Evolutionary conservation across 305 asterid species (phyloP), one percentile per base, ranked within the genome.

Genomic region (Caryopteris hybrid): DNA sequence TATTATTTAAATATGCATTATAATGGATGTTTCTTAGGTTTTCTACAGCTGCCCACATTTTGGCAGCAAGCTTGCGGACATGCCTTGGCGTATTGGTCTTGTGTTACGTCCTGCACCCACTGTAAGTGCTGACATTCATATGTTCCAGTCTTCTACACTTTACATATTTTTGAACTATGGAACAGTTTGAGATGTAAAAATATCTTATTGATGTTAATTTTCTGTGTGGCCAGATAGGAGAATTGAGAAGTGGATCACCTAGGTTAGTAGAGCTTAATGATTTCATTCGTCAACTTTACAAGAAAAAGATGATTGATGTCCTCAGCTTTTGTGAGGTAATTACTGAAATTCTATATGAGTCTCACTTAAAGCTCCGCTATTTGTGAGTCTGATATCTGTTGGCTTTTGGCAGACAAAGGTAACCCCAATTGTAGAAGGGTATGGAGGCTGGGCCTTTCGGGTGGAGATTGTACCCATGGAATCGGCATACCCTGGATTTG

Each of bases 11-110:
- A 65, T 65, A 51, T 70, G 62, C 52, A n/a, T n/a, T n/a, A n/a
- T n/a, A n/a, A n/a, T n/a, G n/a, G n/a, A n/a, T n/a, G n/a, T n/a
- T n/a, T 66, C 79, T 74, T 83, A 94, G 99, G 87, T 91, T 70
- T 94, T 94, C 86, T 94, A 94, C 68, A 91, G 99, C 73, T 91
- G 99, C 75, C 99, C 99, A 2, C 99, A 94, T 79, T 88, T 91
- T 78, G 99, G 99, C 66, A 94, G 99, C 87, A 94, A 89, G 86
- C 98, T 94, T 46, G 99, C 98, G 0, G 98, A 95, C 78, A 83
- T 89, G 95, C 98, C 99, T 64, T 95, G 99, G 96, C 86, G 86
- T 45, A 91, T 95, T 95, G 99, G 98, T 75, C 83, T 91, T 78
- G 99, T 91, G 57, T 83, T 95, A 70, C 97, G 98, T 66, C 99